Evolutionary conservation across 176 grass and related monocot genomes (phyloP), one percentile per base, ranked within the genome.

Genomic region (Oryza brachyantha): DNA sequence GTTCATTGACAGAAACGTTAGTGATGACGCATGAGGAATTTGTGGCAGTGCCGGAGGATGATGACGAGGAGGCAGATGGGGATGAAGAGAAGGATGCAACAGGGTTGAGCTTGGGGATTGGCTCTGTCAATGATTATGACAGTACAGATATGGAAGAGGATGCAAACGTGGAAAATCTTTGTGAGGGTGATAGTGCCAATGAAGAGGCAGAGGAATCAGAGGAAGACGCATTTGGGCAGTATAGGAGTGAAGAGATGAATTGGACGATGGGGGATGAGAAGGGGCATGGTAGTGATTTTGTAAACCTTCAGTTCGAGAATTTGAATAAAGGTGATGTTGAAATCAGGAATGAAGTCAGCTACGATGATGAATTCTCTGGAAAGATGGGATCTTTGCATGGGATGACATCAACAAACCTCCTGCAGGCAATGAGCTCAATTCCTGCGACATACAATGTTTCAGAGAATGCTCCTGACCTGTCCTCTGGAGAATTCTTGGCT

Each of bases 301-400:
- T 84, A 17, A 38, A 31, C 71, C 85, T 97, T 90, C 75, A 88
- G 82, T 99, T 99, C 76, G 92, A 95, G 64, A 93, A 92, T 79
- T 87, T 99, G 88, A 90, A 81, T 83, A 90, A 87, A 84, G 82
- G 55, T 37, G 71, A 89, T 62, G 80, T n/a, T 41, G 90, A 83
- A 27, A 93, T 76, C 76, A 92, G 86, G 34, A 85, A 78, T 80
- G 92, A 80, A 19, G 59, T 75, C 17, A 79, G 67, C 52, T 86
- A 84, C 62, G 73, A 74, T 45, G 87, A 91, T 84, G 79, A 45
- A 9, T 84, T 91, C 48, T 68, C 91, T 43, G 85, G 10, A 36
- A 94, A 86, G 64, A 70, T 89, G 58, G 61, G 22, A 48, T 90
- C 89, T n/a, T 86, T 92, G 77, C 86, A 92, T 69, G 91, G 95